Percentiles rank a stretch among this genome's conserved stretches.
Evolutionary conservation across 305 asterid genomes (phyloP).

Genomic region (Solanum aculeatissimum): DNA sequence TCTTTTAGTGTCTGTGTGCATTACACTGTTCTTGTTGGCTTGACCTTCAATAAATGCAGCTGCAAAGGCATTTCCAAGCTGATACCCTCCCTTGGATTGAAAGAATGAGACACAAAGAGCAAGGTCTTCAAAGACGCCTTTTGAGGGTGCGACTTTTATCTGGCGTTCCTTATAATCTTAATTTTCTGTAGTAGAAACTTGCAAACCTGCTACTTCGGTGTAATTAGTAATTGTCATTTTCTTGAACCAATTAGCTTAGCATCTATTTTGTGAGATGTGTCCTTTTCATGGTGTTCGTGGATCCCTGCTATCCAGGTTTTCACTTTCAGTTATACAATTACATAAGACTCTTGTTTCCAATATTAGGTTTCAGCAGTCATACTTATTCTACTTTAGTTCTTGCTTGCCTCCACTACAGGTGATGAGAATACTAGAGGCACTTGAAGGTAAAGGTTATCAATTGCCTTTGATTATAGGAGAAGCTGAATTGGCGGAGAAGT

Average conservation of each 20-base stretch:
- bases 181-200: neutral
- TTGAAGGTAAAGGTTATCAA: conserved; percentile 80
- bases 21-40: neutral
- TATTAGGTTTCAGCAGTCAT: neutral
- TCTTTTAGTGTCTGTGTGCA: neutral
- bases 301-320: neutral
- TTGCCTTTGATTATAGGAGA: conserved; percentile 86
- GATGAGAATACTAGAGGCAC: conserved; percentile 85
- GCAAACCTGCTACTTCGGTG: neutral
- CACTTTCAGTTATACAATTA: neutral
- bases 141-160: conserved; percentile 45
- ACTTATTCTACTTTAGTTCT: neutral
- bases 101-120: conserved; percentile 92
- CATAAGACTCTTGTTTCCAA: neutral
- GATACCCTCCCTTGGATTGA: conserved; percentile 86
- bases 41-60: conserved; percentile 34
- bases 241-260: neutral
- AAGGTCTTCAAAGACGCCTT: conserved; percentile 84
- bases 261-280: neutral
- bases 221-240: neutral
- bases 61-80: conserved; percentile 87
- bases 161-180: neutral
- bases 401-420: conserved; percentile 29
- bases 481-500: conserved; percentile 90
- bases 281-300: neutral